These are phyloP conservation scores for Candida alai DNA, from an alignment of 805 yeast genomes.

Conservation along the genomic window DNA sequence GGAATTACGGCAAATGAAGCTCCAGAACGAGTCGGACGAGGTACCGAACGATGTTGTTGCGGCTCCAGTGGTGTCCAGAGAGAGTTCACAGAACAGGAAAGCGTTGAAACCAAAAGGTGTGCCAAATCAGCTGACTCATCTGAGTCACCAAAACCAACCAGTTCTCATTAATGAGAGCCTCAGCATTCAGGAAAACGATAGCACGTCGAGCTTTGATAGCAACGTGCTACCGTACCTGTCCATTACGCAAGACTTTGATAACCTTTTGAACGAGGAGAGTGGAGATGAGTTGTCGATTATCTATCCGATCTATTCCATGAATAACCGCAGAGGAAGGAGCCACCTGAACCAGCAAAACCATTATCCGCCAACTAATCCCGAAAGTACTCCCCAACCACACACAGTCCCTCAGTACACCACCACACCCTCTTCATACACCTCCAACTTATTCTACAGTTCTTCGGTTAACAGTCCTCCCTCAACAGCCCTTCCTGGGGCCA, in stretches of 20 bases:
- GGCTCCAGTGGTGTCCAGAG: background rate
- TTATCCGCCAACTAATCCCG: too few species aligned
- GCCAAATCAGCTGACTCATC: background rate
- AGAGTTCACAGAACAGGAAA: background rate
- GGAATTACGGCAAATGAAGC: conserved; percentile 16
- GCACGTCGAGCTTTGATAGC: background rate
- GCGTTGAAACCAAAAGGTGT: background rate
- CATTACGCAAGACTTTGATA: conserved; percentile 29
- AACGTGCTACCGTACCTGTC: conserved; percentile 5
- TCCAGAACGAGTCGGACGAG: conserved; percentile 6
- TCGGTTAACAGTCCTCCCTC: background rate
- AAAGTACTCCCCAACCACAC: too few species aligned
- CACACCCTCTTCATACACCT: too few species aligned
- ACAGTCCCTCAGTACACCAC: too few species aligned
- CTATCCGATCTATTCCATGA: conserved; percentile 30
- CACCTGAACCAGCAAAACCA: too few species aligned
- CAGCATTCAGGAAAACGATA: background rate
- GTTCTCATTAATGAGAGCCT: background rate
- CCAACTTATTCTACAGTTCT: too few species aligned
- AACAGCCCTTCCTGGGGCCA: conserved; percentile 9
- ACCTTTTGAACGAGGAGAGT: conserved; percentile 20
- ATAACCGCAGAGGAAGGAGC: too few species aligned
- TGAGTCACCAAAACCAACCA: too few species aligned
- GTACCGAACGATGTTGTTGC: background rate
- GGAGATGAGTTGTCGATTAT: conserved; percentile 27